phyloP scores from a whole-genome alignment of 345 rosid species.

The Limnanthes douglasii region DNA sequence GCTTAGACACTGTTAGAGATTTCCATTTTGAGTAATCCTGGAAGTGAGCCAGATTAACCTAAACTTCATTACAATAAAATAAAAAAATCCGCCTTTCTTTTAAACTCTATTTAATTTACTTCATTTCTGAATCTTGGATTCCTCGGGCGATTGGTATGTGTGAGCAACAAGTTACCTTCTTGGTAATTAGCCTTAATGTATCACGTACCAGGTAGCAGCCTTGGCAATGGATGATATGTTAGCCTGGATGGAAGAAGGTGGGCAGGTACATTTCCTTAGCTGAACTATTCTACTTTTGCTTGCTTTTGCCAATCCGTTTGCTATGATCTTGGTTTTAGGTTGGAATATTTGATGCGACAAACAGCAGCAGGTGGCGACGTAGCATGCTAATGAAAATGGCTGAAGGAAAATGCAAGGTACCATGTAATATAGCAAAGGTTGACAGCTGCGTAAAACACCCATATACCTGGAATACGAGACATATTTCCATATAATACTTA shows the following conservation, averaged over 20 bases:
- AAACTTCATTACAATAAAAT: no score
- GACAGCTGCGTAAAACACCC: no score
- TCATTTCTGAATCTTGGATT: slow-evolving; percentile 10
- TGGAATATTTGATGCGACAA: slow-evolving; percentile 98
- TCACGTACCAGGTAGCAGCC: slow-evolving; percentile 96
- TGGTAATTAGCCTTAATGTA: slow-evolving; percentile 66
- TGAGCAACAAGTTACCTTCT: slow-evolving; percentile 35
- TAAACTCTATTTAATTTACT: slow-evolving; percentile 6
- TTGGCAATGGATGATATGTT: slow-evolving; percentile 99
- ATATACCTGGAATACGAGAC: no score
- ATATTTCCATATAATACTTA: no score
- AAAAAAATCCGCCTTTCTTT: background rate
- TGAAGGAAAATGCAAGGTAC: slow-evolving; percentile 99
- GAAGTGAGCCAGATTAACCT: no score
- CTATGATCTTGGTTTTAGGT: slow-evolving; percentile 39
- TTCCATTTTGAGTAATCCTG: no score
- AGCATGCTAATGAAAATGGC: slow-evolving; percentile 99
- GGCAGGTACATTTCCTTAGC: slow-evolving; percentile 54
- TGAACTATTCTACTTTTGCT: background rate
- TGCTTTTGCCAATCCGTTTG: slow-evolving; percentile 8
- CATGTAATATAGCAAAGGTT: no score
- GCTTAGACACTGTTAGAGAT: background rate
- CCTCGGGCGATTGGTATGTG: slow-evolving; percentile 15
- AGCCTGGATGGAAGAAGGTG: slow-evolving; percentile 99
- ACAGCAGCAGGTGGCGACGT: slow-evolving; percentile 72